Base-by-base conservation (phyloP, 768 basidiomycete genomes). In the Termitomyces sp. region DNA sequence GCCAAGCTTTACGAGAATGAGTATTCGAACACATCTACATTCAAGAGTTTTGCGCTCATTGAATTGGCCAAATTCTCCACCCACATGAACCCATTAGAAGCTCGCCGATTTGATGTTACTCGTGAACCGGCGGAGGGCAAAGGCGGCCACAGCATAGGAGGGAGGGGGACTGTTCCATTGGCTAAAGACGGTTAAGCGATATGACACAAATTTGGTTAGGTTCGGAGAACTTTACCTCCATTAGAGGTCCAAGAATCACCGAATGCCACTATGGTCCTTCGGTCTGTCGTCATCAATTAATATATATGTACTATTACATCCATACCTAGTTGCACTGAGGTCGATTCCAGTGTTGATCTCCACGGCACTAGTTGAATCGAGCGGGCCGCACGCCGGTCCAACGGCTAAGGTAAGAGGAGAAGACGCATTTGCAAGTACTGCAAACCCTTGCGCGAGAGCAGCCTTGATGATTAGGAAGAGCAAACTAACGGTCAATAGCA, bases 81-180 rank as follows among this genome's bases (percentile, higher is more conserved):
- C 72, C 71, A 73, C 38, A 72, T 63, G 60, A 69, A 73, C 0
- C 72, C 72, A 58, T 73, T 71, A 12, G 66, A 69, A 14, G 72
- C 72, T 38, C 72, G 60, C 23, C 71, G 61, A 50, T 71, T 71
- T 33, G 66, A 63, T 3, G 65, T 70, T 44, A 64, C 56, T 5
- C 64, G 64, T 20, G 71, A 63, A 14, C 72, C 72, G 6, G 71
- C 72, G 26, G 71, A 72, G n/a, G 72, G 72, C 7, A 64, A 67
- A 0, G 71, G 71, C 4, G 71, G 71, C 63, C 68, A 70, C 44
- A 72, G 14, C 20, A 71, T 69, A 2, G 71, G 71, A 30, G 72
- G 72, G 9, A 71, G 61, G 3, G 72, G 71, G 3, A 73, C 65
- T 5, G 70, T 69, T 7, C 72, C 72, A 56, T 73, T 71, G 13